Base-by-base conservation (phyloP, 805 yeast species). In the Lachancea lanzarotensis region DNA sequence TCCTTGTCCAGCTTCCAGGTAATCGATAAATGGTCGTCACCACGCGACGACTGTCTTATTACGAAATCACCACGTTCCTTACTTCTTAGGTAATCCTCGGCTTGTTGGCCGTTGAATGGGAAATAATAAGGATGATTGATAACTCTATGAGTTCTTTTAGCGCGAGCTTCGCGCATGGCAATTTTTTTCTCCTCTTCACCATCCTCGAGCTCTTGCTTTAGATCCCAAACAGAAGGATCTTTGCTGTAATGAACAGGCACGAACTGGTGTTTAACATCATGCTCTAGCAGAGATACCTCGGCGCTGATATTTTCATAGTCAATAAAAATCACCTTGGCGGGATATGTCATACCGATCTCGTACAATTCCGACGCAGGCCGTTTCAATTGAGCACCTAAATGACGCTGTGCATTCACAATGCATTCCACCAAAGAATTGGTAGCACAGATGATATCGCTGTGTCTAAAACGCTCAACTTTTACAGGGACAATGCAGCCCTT, bases 1-100 rank as follows among this genome's bases (percentile, higher is more conserved):
- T 82, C 84, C 60, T 86, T 91, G 48, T 86, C 93, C 38, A 93
- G 90, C 63, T 93, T 93, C 97, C 98, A 93, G 0, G 99, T 91
- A 35, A 91, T 82, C 2, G 96, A 89, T 54, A 93, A 73, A 64
- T 82, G 96, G 51, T 87, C 85, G 38, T 77, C 73, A 35, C 98
- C 98, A 50, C 82, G 79, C 9, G 95, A 87, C 0, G 97, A 88
- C 16, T 98, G 99, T 54, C 99, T 78, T 45, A 93, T 84, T 17
- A 93, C 95, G 67, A 88, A 78, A 54, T 87, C 95, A 43, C 99
- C 99, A 52, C 90, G 82, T 35, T 82, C 78, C 60, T 84, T 77
- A 19, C 96, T 86, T 17, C 96, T 96, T 56, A 93, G 74, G 54
- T 76, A 89, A 54, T 85, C 95, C 64, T 91, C 98, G 0, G 99